Base-by-base conservation (phyloP, 2,329 filamentous ascomycete genomes). In the Lachnellula occidentalis region DNA sequence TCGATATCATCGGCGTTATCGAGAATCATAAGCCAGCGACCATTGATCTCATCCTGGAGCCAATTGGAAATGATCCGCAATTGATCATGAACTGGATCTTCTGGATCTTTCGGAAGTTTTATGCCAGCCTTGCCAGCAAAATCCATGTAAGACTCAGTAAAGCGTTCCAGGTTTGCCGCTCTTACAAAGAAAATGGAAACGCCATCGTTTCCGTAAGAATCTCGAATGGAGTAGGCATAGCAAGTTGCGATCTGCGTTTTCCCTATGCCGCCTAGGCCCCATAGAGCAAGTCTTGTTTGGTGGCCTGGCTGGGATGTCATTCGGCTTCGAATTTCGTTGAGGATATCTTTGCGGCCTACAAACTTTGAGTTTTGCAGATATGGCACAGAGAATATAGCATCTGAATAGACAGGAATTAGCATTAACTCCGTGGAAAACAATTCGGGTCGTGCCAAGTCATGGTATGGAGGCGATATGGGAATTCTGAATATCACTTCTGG, bases 21-120 rank as follows among this genome's bases (percentile, higher is more conserved):
- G 11, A 50, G 11, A n/a, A 50, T 50, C 47, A 50, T 50, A 17
- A 50, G 31, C 47, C 47, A 50, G 5, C 45, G 45, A 6, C 45
- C 45, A 47, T 34, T 34, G 2, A 27, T 24, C 6, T 22, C 9
- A 3, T 47, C 24, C 17, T 31, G 9, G 22, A 47, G 45, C 45
- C 45, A 47, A 8, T 47, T n/a, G 8, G 45, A n/a, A 31, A 47
- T 34, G 3, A 34, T 7, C 9, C 24, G 45, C 17, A 34, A 11
- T 14, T 11, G 24, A 15, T 34, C 27, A 12, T 14, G 3, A 8
- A 21, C 45, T 31, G 12, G 8, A 24, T 31, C 7, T 24, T 14
- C 4, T 31, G 12, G 8, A 24, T 31, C 7, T 24, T 14, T 2
- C 11, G 24, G 19, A 31, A 47, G 9, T 11, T 36, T 27, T 27